Conservation (phyloP, 2,329 filamentous ascomycete species). For the Xylaria sp. region DNA sequence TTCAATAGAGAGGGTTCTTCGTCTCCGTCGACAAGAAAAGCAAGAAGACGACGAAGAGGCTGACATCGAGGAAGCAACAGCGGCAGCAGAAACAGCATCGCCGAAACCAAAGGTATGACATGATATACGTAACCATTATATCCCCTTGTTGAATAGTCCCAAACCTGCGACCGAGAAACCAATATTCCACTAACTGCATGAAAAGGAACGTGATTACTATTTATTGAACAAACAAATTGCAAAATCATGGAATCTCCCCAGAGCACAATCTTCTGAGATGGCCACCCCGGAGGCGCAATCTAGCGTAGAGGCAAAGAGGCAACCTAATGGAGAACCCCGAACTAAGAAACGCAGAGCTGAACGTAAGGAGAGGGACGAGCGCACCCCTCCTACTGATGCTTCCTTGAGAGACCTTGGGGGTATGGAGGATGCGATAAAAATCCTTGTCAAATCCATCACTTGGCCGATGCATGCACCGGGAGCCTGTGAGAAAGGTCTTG, state of each 20-base stretch:
- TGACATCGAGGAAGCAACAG: constrained; percentile 42
- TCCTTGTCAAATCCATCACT: constrained; percentile 76
- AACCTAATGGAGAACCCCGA: constrained; percentile 72
- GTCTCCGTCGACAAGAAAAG: constrained; percentile 73
- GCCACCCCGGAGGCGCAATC: constrained; percentile 36
- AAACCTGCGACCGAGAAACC: not conserved
- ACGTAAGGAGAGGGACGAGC: constrained; percentile 61
- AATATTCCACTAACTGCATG: constrained; percentile 11
- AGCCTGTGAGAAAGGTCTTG: constrained; percentile 71
- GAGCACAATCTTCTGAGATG: constrained; percentile 40
- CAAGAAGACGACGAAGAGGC: constrained; percentile 58
- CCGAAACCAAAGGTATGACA: constrained; percentile 45
- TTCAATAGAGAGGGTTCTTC: constrained; percentile 83
- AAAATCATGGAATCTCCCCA: constrained; percentile 53
- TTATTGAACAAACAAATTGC: constrained; percentile 56
- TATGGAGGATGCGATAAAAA: constrained; percentile 75
- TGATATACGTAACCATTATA: not conserved
- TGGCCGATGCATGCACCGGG: constrained; percentile 76
- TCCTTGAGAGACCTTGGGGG: constrained; percentile 79
- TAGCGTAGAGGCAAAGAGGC: constrained; percentile 57
- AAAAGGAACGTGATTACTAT: constrained; percentile 47
- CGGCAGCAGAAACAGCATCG: constrained; percentile 37
- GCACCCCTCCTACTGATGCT: constrained; percentile 72
- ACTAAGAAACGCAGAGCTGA: constrained; percentile 71
- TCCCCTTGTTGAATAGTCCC: not conserved